These are phyloP conservation scores for Pythium myriotylum DNA, from an alignment of 352 stramenopile genomes.

Conservation along the genomic window DNA sequence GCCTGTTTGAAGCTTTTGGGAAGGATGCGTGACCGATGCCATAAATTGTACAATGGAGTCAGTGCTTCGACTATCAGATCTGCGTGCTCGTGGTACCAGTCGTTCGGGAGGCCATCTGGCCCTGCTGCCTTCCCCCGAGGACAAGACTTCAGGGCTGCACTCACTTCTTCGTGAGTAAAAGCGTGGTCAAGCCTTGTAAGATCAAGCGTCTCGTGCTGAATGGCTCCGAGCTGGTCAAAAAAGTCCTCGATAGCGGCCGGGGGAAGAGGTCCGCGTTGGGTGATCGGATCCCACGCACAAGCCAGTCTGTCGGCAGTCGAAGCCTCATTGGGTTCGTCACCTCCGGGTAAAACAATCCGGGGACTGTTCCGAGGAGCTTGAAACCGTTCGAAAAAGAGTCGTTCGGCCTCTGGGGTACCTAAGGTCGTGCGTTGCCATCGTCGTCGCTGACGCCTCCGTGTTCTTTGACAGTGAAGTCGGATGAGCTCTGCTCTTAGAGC, in stretches of 20 bases:
- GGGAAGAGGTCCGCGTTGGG: background rate
- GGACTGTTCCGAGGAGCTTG: background rate
- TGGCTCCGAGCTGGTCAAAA: background rate
- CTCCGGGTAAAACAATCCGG: background rate
- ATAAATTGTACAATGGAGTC: background rate
- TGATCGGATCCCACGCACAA: conserved; percentile 13
- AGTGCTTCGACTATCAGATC: background rate
- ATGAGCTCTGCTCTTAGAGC: conserved; percentile 1
- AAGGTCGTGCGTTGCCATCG: background rate
- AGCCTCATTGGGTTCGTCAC: background rate
- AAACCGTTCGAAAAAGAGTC: conserved; percentile 10
- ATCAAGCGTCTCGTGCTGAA: background rate
- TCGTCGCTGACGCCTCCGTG: background rate
- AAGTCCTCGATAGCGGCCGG: background rate
- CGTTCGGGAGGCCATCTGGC: background rate
- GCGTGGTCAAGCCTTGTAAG: too few species aligned
- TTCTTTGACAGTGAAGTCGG: background rate
- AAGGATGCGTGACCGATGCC: background rate
- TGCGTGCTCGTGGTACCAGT: background rate
- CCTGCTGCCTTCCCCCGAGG: too few species aligned
- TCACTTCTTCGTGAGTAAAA: too few species aligned
- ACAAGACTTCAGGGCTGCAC: too few species aligned
- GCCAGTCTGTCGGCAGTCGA: background rate
- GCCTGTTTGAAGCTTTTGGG: background rate
- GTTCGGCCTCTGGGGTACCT: conserved; percentile 8